Evolutionary conservation across 805 yeast species (phyloP).

Genomic region (Lachancea quebecensis): DNA sequence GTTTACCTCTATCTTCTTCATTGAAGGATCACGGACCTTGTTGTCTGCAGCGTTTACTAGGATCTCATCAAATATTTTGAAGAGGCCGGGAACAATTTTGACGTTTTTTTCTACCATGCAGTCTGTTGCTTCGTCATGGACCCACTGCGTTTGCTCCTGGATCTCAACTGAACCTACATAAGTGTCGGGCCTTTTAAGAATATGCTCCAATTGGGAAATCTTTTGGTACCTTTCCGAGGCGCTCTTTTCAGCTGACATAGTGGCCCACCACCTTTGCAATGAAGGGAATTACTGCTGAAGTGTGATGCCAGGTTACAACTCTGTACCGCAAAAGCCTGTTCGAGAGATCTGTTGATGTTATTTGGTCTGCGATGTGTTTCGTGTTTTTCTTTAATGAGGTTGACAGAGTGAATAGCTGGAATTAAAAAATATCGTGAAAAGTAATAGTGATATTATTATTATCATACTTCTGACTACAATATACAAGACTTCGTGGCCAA

Average conservation of each 20-base stretch:
- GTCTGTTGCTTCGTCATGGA: slow-evolving; percentile 58
- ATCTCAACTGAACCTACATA: slow-evolving; percentile 92
- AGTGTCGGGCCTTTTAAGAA: slow-evolving; percentile 94
- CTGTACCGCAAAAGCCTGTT: too few species aligned
- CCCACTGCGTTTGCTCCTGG: slow-evolving; percentile 78
- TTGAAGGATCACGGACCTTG: slow-evolving; percentile 86
- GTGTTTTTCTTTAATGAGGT: too few species aligned
- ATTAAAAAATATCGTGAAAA: not conserved
- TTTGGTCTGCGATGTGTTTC: too few species aligned
- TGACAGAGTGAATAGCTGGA: too few species aligned
- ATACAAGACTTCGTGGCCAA: slow-evolving; percentile 22
- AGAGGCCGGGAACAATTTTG: slow-evolving; percentile 87
- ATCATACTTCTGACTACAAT: not conserved
- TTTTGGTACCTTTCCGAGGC: slow-evolving; percentile 80
- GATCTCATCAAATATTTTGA: slow-evolving; percentile 94
- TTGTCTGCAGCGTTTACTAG: slow-evolving; percentile 98
- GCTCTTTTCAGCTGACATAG: slow-evolving; percentile 28
- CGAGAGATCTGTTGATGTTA: too few species aligned
- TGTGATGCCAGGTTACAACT: too few species aligned
- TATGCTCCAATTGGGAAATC: slow-evolving; percentile 92
- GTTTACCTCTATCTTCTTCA: slow-evolving; percentile 80
- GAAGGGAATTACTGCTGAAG: too few species aligned
- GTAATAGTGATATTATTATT: not conserved
- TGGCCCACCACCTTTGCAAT: not conserved
- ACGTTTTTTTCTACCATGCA: slow-evolving; percentile 57